Conservation (phyloP, 208 protist species). For the Trypanosoma lewisi region DNA sequence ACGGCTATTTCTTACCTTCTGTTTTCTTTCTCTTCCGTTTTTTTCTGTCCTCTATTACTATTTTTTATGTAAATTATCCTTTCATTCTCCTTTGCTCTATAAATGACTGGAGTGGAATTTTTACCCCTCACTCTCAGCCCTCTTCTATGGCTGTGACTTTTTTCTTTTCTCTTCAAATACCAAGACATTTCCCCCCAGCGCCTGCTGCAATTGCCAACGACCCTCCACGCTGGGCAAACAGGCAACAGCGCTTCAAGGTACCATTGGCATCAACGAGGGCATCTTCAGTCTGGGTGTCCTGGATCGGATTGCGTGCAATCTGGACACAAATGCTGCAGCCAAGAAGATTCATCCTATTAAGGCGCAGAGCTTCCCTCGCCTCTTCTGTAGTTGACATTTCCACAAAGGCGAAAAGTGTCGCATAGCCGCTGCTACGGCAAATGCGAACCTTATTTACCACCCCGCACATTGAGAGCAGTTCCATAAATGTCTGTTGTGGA, state of each 20-base stretch:
- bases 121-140: neutral
- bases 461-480: constrained; percentile 50
- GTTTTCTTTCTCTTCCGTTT: constrained; percentile 12
- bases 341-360: constrained; percentile 60
- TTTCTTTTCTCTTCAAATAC: neutral
- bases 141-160: neutral
- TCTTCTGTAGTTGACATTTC: constrained; percentile 71
- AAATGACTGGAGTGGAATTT: neutral
- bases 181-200: constrained; percentile 5
- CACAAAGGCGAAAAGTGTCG: constrained; percentile 82
- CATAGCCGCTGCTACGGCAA: constrained; percentile 58
- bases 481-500: constrained; percentile 57
- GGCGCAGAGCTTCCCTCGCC: constrained; percentile 40
- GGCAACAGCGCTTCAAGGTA: constrained; percentile 41
- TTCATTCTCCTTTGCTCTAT: neutral
- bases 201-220: constrained; percentile 26
- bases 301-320: constrained; percentile 72
- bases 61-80: neutral
- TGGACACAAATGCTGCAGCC: constrained; percentile 66
- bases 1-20: constrained; percentile 7
- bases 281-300: constrained; percentile 68
- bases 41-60: neutral
- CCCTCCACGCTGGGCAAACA: constrained; percentile 46
- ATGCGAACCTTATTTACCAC: constrained; percentile 79
- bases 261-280: constrained; percentile 42